These are phyloP conservation scores for Tolypocladium album DNA, from an alignment of 2,329 filamentous ascomycete genomes.

Conservation along the genomic window DNA sequence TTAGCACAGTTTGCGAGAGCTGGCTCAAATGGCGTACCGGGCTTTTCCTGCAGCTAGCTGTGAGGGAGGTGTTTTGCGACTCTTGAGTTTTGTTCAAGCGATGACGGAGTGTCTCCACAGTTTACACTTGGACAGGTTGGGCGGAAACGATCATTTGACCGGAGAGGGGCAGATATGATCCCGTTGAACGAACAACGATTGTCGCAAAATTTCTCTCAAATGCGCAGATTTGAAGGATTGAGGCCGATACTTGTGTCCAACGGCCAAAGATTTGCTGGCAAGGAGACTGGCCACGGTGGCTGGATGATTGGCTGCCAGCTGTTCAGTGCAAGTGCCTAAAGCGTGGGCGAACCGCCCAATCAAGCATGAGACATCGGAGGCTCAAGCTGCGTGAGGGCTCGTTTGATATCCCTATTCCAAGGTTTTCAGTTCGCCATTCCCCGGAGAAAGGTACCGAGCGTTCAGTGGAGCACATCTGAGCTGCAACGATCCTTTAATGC, in stretches of 20 bases:
- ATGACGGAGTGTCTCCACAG: background rate
- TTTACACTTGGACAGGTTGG: background rate
- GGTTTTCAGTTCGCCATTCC: background rate
- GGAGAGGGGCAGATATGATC: background rate
- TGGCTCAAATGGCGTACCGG: background rate
- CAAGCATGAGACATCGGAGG: background rate
- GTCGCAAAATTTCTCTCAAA: background rate
- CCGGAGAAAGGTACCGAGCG: background rate
- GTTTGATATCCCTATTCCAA: background rate
- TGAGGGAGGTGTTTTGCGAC: background rate
- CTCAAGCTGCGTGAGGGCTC: background rate
- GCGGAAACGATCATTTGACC: background rate
- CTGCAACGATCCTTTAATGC: no score
- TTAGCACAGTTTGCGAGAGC: no score
- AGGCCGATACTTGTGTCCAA: no score
- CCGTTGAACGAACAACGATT: background rate
- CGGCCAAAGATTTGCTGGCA: background rate
- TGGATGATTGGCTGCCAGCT: background rate
- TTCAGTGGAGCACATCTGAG: background rate
- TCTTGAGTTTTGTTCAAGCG: background rate
- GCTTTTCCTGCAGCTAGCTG: background rate
- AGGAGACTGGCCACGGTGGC: background rate
- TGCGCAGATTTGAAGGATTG: background rate
- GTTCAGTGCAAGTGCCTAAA: background rate
- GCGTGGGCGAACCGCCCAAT: background rate